These are phyloP conservation scores for Aegilops umbellulata DNA, from an alignment of 176 grass and related monocot genomes.

Conservation along the genomic window DNA sequence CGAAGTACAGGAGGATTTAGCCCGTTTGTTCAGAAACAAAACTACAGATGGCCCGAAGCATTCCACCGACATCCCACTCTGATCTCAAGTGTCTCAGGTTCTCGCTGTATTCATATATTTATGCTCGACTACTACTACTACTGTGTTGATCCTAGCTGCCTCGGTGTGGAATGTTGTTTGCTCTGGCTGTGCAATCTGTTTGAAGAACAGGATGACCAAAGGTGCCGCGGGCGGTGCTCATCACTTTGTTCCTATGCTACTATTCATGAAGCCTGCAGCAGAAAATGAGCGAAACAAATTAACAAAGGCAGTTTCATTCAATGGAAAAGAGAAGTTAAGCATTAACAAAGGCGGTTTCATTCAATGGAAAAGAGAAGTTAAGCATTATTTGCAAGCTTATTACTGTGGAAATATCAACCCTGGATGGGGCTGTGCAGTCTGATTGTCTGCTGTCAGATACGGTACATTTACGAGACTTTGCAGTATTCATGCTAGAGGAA, in stretches of 20 bases:
- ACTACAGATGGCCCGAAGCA: not conserved
- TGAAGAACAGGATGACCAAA: not conserved
- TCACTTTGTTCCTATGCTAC: not conserved
- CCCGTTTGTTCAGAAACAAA: constrained; percentile 25
- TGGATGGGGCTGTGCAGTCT: not conserved
- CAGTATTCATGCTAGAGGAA: not conserved
- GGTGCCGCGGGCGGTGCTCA: not conserved
- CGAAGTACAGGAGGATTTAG: not conserved
- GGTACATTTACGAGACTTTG: not conserved
- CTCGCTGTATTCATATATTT: not conserved
- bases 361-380: not conserved
- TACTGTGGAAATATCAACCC: not conserved
- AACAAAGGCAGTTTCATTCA: not conserved
- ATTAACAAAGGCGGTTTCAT: not conserved
- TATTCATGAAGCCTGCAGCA: not conserved
- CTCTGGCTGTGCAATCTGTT: not conserved
- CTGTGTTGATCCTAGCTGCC: not conserved
- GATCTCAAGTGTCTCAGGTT: not conserved
- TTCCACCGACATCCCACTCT: not conserved
- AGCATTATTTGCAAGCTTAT: not conserved
- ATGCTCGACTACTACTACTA: not conserved
- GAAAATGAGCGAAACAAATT: constrained; percentile 16
- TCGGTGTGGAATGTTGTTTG: not conserved
- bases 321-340: not conserved
- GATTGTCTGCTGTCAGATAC: not conserved